phyloP scores from a whole-genome alignment of 140 eudicot species.

The Stevia rebaudiana region DNA sequence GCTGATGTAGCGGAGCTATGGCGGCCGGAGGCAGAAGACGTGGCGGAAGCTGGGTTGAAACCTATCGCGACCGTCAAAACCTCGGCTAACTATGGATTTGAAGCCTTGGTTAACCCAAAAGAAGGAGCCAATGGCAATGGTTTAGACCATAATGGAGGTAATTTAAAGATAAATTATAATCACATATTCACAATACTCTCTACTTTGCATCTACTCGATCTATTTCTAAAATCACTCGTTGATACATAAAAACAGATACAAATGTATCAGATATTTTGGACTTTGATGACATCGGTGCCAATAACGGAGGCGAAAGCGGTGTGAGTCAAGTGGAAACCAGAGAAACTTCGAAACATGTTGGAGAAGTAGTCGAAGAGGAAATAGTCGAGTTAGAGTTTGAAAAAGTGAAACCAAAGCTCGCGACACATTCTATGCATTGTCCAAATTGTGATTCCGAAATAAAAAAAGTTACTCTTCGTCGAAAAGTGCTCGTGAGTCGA shows the following conservation, averaged over 20 bases:
- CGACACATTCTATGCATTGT: constrained; percentile 54
- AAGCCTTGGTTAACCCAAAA: too few relatives aligned
- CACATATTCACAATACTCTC: not conserved
- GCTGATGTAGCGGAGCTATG: not conserved
- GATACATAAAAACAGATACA: not conserved
- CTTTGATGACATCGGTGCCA: constrained; percentile 6
- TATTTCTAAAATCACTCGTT: too few relatives aligned
- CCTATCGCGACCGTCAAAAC: not conserved
- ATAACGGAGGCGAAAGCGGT: not conserved
- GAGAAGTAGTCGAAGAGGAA: constrained; percentile 49
- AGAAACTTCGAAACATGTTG: constrained; percentile 9
- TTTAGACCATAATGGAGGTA: not conserved
- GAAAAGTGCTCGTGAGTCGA: not conserved
- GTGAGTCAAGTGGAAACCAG: not conserved
- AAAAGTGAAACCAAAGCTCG: constrained; percentile 41
- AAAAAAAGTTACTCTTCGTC: constrained; percentile 58
- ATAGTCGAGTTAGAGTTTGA: constrained; percentile 58
- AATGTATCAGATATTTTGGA: constrained; percentile 13
- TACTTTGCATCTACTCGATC: not conserved
- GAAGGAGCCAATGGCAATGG: not conserved
- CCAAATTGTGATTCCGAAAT: constrained; percentile 44
- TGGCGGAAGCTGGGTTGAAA: not conserved
- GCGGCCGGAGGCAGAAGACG: not conserved
- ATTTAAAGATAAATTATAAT: not conserved
- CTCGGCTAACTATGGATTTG: not conserved